phyloP scores from a whole-genome alignment of 78 protist genomes.

The Mastigamoeba balamuthi region DNA sequence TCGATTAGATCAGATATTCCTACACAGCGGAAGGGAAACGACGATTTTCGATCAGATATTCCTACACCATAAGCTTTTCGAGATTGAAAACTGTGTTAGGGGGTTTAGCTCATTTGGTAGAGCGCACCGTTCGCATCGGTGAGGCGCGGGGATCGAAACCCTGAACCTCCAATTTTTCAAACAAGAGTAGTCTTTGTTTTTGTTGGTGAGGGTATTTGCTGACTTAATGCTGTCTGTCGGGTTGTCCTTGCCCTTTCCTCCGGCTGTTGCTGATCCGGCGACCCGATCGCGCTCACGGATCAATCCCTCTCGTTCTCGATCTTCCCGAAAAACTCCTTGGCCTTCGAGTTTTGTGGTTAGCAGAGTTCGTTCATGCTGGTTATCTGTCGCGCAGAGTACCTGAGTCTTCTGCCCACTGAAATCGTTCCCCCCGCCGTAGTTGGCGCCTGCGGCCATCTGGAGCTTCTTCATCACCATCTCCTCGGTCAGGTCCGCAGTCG shows the following conservation, averaged over 20 bases:
- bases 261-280: conserved; percentile 12
- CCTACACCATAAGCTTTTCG: too few relatives aligned
- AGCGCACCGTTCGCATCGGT: conserved; percentile 6
- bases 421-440: conserved; percentile 48
- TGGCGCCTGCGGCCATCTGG: conserved; percentile 43
- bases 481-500: conserved; percentile 33
- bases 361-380: conserved; percentile 33
- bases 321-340: conserved; percentile 31
- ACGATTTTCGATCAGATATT: too few relatives aligned
- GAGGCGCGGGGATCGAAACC: not conserved
- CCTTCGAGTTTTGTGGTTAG: conserved; percentile 33
- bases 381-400: conserved; percentile 21
- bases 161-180: conserved; percentile 9
- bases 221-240: conserved; percentile 11
- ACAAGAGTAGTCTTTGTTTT: conserved; percentile 23
- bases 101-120: too few relatives aligned
- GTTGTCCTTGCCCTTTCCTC: conserved; percentile 24
- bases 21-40: too few relatives aligned
- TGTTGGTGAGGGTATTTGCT: conserved; percentile 37
- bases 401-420: too few relatives aligned
- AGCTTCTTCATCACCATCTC: conserved; percentile 15
- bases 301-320: conserved; percentile 12
- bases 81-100: too few relatives aligned
- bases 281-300: too few relatives aligned
- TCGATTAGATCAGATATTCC: too few relatives aligned